Evolutionary conservation across 768 basidiomycete genomes (phyloP).

Genomic region (Dioszegia crocea): DNA sequence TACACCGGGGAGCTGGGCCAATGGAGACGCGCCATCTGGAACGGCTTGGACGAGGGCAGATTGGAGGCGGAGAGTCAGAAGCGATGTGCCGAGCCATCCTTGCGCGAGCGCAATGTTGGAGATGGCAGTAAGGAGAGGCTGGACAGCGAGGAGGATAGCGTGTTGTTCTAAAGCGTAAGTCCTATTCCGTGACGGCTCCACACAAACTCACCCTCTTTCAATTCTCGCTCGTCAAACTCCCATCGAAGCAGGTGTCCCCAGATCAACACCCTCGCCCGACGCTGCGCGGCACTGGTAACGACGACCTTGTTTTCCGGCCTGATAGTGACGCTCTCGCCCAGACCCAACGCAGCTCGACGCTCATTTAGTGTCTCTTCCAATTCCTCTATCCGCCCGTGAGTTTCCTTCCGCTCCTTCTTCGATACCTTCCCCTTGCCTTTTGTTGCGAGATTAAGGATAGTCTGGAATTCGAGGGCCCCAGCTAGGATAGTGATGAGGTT

Average conservation of each 20-base stretch:
- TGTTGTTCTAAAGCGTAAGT: slow-evolving; percentile 55
- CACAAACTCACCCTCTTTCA: slow-evolving; percentile 63
- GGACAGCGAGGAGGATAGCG: slow-evolving; percentile 66
- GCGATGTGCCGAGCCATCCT: slow-evolving; percentile 78
- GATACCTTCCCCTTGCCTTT: slow-evolving; percentile 31
- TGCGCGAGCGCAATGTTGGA: slow-evolving; percentile 77
- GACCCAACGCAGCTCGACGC: slow-evolving; percentile 35
- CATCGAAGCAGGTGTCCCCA: slow-evolving; percentile 79
- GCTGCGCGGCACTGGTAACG: slow-evolving; percentile 45
- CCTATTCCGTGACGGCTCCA: slow-evolving; percentile 4
- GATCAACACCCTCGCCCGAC: slow-evolving; percentile 64
- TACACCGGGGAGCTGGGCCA: slow-evolving; percentile 77
- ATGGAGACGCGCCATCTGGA: slow-evolving; percentile 48
- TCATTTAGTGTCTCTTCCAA: slow-evolving; percentile 44
- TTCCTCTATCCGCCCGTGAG: slow-evolving; percentile 43
- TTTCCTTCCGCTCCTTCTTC: slow-evolving; percentile 48
- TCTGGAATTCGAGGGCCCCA: slow-evolving; percentile 49
- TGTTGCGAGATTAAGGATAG: slow-evolving; percentile 22
- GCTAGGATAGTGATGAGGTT: slow-evolving; percentile 70
- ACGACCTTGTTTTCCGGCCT: slow-evolving; percentile 27
- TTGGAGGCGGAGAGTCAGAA: slow-evolving; percentile 75
- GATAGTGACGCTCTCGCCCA: slow-evolving; percentile 32
- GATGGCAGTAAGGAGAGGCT: slow-evolving; percentile 70
- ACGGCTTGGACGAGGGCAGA: slow-evolving; percentile 80
- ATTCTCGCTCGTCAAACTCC: slow-evolving; percentile 55